These are phyloP conservation scores for Linaria vulgaris DNA, from an alignment of 257 asterid species.

Conservation along the genomic window DNA sequence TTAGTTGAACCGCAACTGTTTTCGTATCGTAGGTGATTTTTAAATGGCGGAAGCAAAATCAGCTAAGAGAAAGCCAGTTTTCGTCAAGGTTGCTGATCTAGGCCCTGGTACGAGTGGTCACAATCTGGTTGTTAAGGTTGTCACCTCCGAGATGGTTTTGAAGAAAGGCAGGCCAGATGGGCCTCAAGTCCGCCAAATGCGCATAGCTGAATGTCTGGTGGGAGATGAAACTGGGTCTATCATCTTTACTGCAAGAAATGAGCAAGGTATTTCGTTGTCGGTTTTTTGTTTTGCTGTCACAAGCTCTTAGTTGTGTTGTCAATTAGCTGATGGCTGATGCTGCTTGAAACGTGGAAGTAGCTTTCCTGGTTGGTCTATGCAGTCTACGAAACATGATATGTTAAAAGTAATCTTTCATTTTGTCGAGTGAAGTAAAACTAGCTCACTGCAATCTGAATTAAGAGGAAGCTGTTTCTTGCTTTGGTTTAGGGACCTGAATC, in stretches of 20 bases:
- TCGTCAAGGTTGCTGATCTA: slow-evolving; percentile 68
- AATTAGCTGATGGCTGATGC: no score
- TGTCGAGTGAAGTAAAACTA: no score
- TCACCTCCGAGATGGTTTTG: slow-evolving; percentile 62
- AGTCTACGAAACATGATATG: no score
- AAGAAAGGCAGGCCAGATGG: slow-evolving; percentile 64
- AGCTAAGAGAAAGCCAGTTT: slow-evolving; percentile 64
- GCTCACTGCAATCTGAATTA: no score
- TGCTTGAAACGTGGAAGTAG: no score
- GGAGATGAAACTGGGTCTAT: slow-evolving; percentile 55
- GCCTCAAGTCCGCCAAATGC: slow-evolving; percentile 45
- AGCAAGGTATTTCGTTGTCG: slow-evolving; percentile 33
- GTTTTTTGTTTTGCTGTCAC: not conserved
- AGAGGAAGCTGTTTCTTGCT: no score
- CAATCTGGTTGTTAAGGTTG: slow-evolving; percentile 64
- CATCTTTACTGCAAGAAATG: slow-evolving; percentile 48
- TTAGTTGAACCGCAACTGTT: no score
- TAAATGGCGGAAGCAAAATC: slow-evolving; percentile 70
- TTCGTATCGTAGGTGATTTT: not conserved
- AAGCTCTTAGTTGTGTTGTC: no score
- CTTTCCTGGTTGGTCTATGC: no score
- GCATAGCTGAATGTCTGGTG: slow-evolving; percentile 51
- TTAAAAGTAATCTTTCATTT: no score
- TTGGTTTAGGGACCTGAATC: no score
- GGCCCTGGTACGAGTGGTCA: slow-evolving; percentile 63